Conservation (phyloP, 164 flowering plant genomes). For the Chimonanthus praecox region DNA sequence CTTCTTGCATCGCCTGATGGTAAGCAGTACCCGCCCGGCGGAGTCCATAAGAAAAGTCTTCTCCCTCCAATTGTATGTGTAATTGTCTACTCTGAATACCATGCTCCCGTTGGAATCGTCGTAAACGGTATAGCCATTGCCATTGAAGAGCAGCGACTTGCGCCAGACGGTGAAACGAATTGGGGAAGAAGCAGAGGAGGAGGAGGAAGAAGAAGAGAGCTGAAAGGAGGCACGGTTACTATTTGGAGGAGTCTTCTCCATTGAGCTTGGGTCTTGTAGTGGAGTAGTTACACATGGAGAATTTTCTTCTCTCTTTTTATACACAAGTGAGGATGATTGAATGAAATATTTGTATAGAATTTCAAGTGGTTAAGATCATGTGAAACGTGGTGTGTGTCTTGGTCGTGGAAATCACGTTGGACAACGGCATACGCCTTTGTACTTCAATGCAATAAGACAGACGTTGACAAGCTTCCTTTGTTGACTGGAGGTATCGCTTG, state of each 20-base stretch:
- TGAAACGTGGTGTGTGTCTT: too few relatives aligned
- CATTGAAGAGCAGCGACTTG: constrained; percentile 20
- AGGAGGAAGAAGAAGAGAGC: constrained; percentile 7
- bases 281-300: neutral
- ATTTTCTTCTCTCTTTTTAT: neutral
- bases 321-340: neutral
- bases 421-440: too few relatives aligned
- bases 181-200: neutral
- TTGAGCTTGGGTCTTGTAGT: neutral
- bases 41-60: constrained; percentile 21
- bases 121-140: constrained; percentile 21
- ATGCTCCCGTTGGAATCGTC: constrained; percentile 15
- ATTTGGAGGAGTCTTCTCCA: neutral
- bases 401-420: too few relatives aligned
- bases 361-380: too few relatives aligned
- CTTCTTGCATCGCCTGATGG: constrained; percentile 17
- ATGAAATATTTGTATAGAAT: too few relatives aligned
- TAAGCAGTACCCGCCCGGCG: constrained; percentile 15
- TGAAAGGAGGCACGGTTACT: neutral
- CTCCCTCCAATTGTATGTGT: constrained; percentile 11
- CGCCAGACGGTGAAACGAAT: constrained; percentile 19
- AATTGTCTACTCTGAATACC: constrained; percentile 20
- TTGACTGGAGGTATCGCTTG: too few relatives aligned
- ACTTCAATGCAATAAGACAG: too few relatives aligned
- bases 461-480: too few relatives aligned